Percentiles rank a stretch among this genome's conserved stretches.
phyloP scores from a whole-genome alignment of 1,284 basidiomycete genomes.

The Macrocystidia cucumis region DNA sequence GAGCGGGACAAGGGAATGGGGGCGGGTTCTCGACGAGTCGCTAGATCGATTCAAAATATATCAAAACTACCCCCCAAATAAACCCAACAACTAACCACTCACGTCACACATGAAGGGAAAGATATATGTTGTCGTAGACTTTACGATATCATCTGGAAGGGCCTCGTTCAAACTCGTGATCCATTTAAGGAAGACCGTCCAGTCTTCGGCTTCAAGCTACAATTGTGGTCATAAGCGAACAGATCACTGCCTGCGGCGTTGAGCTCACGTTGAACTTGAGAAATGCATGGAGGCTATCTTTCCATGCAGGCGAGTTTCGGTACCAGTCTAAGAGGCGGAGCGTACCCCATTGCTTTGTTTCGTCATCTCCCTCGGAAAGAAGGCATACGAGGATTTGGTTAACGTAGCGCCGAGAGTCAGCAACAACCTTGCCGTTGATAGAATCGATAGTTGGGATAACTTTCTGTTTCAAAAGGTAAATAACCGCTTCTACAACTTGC shows the following conservation, averaged over 20 bases:
- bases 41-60: conserved; percentile 13
- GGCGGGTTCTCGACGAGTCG: conserved; percentile 42
- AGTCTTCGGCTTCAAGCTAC: conserved; percentile 34
- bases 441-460: conserved; percentile 42
- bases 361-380: conserved; percentile 23
- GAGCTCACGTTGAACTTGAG: conserved; percentile 33
- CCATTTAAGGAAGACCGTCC: conserved; percentile 31
- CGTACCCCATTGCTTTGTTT: conserved; percentile 21
- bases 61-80: neutral
- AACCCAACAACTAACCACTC: conserved; percentile 18
- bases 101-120: conserved; percentile 52
- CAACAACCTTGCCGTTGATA: conserved; percentile 12
- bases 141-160: conserved; percentile 38
- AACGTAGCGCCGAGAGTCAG: conserved; percentile 19
- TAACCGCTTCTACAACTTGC: too few species aligned
- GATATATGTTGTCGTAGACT: conserved; percentile 25
- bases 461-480: conserved; percentile 36
- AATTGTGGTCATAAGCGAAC: conserved; percentile 3
- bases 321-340: conserved; percentile 35
- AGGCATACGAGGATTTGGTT: conserved; percentile 34
- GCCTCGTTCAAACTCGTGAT: conserved; percentile 31
- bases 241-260: conserved; percentile 1
- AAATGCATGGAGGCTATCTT: conserved; percentile 29
- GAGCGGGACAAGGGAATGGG: conserved; percentile 28
- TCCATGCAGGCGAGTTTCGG: conserved; percentile 30